These are phyloP conservation scores for Craspedostauros australis DNA, from an alignment of 108 stramenopile genomes.

Conservation along the genomic window DNA sequence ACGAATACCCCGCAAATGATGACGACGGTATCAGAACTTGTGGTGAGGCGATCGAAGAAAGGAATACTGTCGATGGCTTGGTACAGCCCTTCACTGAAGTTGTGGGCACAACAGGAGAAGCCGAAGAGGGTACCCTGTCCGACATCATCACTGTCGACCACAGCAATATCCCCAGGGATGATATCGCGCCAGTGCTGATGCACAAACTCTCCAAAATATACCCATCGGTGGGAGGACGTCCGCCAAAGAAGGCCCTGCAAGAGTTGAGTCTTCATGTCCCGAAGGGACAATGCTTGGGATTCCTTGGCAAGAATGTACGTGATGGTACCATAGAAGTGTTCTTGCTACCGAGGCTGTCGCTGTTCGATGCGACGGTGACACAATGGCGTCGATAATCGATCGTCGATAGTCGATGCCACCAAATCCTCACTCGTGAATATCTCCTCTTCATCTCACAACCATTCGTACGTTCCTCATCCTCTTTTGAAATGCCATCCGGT, in stretches of 20 bases:
- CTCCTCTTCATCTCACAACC: no score
- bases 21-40: neutral
- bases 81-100: neutral
- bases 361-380: no score
- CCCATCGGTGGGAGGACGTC: slow-evolving; percentile 27
- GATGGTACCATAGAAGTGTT: no score
- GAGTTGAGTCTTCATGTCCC: slow-evolving; percentile 40
- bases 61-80: neutral
- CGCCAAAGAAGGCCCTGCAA: slow-evolving; percentile 28
- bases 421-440: no score
- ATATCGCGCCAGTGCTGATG: slow-evolving; percentile 37
- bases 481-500: no score
- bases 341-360: no score
- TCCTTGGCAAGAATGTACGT: slow-evolving; percentile 65
- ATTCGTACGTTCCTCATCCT: no score
- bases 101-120: neutral
- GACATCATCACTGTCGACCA: neutral
- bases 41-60: slow-evolving; percentile 1
- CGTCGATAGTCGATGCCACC: no score
- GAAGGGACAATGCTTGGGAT: slow-evolving; percentile 48
- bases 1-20: neutral
- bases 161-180: neutral
- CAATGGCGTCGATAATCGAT: no score
- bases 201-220: slow-evolving; percentile 43
- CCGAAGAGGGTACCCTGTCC: neutral